A percentile compares a stretch with the other conserved stretches of the same genome.
phyloP scores from a whole-genome alignment of 371 early-diverging fungal genomes.

The Mortierella sp. region DNA sequence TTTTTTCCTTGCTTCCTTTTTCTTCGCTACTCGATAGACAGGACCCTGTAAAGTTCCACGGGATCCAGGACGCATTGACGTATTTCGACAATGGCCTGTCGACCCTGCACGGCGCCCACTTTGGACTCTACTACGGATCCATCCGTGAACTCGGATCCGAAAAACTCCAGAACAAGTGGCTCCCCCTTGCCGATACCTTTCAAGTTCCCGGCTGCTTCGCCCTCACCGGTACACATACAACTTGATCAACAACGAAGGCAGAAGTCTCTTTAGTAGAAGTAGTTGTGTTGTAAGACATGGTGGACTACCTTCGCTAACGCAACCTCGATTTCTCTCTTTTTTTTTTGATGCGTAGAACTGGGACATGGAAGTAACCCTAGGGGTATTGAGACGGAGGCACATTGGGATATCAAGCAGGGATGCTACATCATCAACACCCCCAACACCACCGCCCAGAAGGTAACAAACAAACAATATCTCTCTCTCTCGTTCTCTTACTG shows the following conservation, averaged over 20 bases:
- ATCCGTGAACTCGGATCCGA: conserved; percentile 30
- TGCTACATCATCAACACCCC: conserved; percentile 32
- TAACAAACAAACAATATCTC: neutral
- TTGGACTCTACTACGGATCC: conserved; percentile 20
- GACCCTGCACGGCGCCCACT: conserved; percentile 24
- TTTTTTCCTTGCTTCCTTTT: no score
- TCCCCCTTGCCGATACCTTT: conserved; percentile 25
- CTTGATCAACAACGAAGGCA: no score
- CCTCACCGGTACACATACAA: conserved; percentile 6
- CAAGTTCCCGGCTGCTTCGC: conserved; percentile 31
- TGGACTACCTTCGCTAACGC: neutral
- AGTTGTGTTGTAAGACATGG: neutral
- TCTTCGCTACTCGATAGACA: neutral
- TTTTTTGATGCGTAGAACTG: conserved; percentile 7
- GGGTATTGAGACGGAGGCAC: conserved; percentile 30
- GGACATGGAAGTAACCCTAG: conserved; percentile 29
- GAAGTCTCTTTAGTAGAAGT: no score
- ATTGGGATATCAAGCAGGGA: conserved; percentile 21
- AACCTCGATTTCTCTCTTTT: neutral
- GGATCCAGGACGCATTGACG: conserved; percentile 17
- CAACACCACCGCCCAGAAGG: conserved; percentile 30
- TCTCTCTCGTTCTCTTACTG: neutral
- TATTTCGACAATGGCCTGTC: conserved; percentile 23
- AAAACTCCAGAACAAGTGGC: conserved; percentile 15
- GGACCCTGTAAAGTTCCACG: neutral